Evolutionary conservation across 202 grass and related monocot species (phyloP), one percentile per base, ranked within the genome.

Genomic region (Brachypodium distachyon): DNA sequence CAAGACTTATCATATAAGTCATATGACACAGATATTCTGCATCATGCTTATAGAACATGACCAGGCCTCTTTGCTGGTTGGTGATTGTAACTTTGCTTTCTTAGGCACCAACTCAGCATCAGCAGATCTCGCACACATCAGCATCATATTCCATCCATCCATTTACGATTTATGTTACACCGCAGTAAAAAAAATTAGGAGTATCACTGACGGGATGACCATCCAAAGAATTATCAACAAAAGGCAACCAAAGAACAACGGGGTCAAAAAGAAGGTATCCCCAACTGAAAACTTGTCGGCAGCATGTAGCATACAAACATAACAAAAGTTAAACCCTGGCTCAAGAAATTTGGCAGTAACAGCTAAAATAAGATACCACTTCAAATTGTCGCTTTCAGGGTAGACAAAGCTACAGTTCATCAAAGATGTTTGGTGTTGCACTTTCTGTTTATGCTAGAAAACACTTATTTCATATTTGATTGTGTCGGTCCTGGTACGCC

Each of bases 181-280:
- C 39, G 43, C 52, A 43, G 51, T 13, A 31, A 49, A 73, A 28
- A 18, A 0, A 68, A n/a, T 42, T 69, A 48, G 65, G 7, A 68
- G 42, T 28, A 23, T 47, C 25, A 48, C 23, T 19, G 37, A 75
- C 28, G 21, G 16, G 40, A 12, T 78, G 73, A 3, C 26, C 34
- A 25, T 68, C 44, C 75, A 74, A 19, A 38, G 26, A 79, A 25
- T 38, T 61, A 51, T 83, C 16, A 73, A 17, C 50, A 52, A 73
- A 18, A 73, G 69, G 44, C 44, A 71, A 63, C 37, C 26, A 73
- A 61, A 55, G 43, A 67, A 63, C 61, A 72, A 11, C 64, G 59
- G 41, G 39, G 4, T 64, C 6, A 68, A 6, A 34, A 23, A 61
- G 23, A 73, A 33, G 71, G 17, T 42, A 65, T 47, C 38, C 10